A percentile compares a stretch with the other conserved stretches of the same genome.
phyloP scores from a whole-genome alignment of 768 basidiomycete genomes.

The Serendipita sp. region DNA sequence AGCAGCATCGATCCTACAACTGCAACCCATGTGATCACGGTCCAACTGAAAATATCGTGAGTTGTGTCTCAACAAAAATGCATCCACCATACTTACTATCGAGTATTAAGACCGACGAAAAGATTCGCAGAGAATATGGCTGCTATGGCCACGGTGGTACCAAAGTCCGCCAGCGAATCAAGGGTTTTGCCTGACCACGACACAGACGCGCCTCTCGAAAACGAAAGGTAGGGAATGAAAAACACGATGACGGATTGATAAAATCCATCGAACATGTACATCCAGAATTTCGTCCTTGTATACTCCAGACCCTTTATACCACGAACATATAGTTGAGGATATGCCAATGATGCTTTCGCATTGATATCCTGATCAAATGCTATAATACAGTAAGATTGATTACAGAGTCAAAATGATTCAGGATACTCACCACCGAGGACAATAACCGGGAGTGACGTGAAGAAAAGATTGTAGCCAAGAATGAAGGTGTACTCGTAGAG shows the following conservation, averaged over 20 bases:
- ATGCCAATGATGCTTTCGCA: slow-evolving; percentile 74
- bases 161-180: slow-evolving; percentile 71
- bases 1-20: slow-evolving; percentile 65
- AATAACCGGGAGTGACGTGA: slow-evolving; percentile 87
- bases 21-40: slow-evolving; percentile 68
- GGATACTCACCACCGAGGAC: slow-evolving; percentile 57
- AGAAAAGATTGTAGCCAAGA: slow-evolving; percentile 76
- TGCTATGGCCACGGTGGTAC: slow-evolving; percentile 76
- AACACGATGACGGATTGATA: slow-evolving; percentile 83
- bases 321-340: slow-evolving; percentile 89
- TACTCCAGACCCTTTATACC: slow-evolving; percentile 91
- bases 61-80: slow-evolving; percentile 10
- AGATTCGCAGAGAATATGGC: slow-evolving; percentile 81
- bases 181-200: slow-evolving; percentile 72
- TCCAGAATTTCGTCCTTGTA: slow-evolving; percentile 81
- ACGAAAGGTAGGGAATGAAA: slow-evolving; percentile 57
- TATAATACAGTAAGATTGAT: slow-evolving; percentile 15
- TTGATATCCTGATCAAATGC: slow-evolving; percentile 95
- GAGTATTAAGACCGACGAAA: slow-evolving; percentile 77
- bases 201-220: slow-evolving; percentile 37
- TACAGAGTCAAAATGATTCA: neutral
- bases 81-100: slow-evolving; percentile 46
- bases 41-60: slow-evolving; percentile 40
- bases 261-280: slow-evolving; percentile 85
- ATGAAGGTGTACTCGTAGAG: slow-evolving; percentile 92